phyloP scores from a whole-genome alignment of 1,139 yeast species.

The Saccharomyces hybrid region DNA sequence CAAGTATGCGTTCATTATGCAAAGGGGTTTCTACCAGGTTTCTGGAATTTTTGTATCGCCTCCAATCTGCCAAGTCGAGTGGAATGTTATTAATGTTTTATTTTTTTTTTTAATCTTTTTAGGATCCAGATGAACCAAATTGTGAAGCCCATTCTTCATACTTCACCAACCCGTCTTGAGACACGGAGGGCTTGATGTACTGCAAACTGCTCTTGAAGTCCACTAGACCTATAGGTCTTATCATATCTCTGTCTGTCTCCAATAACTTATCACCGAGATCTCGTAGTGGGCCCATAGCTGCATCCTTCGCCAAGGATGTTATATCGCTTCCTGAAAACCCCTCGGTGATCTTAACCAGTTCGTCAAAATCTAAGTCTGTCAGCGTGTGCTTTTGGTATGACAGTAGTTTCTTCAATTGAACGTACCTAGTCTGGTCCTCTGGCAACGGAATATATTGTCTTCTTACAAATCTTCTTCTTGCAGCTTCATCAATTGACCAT shows the following conservation, averaged over 20 bases:
- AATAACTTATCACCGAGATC: conserved; percentile 82
- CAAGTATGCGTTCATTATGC: neutral
- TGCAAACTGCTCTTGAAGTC: conserved; percentile 76
- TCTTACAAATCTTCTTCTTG: conserved; percentile 86
- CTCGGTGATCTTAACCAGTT: conserved; percentile 55
- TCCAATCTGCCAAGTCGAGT: neutral
- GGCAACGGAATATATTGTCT: conserved; percentile 94
- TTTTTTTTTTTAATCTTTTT: conserved; percentile 3
- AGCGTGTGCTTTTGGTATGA: conserved; percentile 71
- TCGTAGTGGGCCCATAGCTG: conserved; percentile 96
- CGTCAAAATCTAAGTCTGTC: conserved; percentile 52
- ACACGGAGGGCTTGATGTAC: conserved; percentile 87
- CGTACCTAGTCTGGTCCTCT: conserved; percentile 69
- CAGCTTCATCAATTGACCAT: conserved; percentile 98
- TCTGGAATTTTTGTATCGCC: neutral
- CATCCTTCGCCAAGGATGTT: conserved; percentile 92
- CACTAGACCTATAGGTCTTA: conserved; percentile 65
- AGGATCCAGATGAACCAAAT: conserved; percentile 90
- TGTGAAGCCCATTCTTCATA: conserved; percentile 86
- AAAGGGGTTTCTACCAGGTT: neutral
- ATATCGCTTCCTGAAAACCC: conserved; percentile 92
- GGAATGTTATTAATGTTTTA: neutral
- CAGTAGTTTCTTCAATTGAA: conserved; percentile 64
- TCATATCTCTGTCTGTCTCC: conserved; percentile 76
- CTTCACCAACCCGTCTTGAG: conserved; percentile 66